These are phyloP conservation scores for Yarrowia sp. DNA, from an alignment of 805 yeast genomes.

Conservation along the genomic window DNA sequence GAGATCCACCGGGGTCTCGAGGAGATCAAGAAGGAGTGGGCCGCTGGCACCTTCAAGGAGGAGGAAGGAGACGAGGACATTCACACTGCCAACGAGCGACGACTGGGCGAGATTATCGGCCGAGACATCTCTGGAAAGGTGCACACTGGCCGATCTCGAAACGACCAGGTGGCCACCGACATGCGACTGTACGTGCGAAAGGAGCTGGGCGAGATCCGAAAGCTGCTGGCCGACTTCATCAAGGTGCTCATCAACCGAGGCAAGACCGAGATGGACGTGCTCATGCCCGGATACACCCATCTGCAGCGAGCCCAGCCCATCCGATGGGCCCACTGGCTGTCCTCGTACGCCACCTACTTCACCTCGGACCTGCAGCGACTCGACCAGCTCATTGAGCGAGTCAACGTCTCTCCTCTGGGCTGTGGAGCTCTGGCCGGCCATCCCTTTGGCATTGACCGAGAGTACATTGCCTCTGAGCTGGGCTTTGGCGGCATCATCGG, in stretches of 20 bases:
- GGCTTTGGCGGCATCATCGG: conserved; percentile 90
- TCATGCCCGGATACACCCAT: conserved; percentile 99
- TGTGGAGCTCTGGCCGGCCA: conserved; percentile 99
- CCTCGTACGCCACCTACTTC: conserved; percentile 93
- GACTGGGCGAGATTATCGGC: conserved; percentile 96
- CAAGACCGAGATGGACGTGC: conserved; percentile 80
- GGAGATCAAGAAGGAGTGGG: conserved; percentile 82
- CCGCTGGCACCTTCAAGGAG: conserved; percentile 66
- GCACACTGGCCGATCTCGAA: conserved; percentile 98
- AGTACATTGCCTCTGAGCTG: conserved; percentile 77
- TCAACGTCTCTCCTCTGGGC: conserved; percentile 91
- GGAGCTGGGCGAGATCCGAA: conserved; percentile 64
- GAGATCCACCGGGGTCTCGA: conserved; percentile 87
- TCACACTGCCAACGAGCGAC: conserved; percentile 98
- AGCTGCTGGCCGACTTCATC: conserved; percentile 67
- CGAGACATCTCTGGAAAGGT: conserved; percentile 94
- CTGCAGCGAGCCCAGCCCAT: conserved; percentile 99
- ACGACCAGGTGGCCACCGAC: conserved; percentile 99
- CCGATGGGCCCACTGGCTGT: conserved; percentile 98
- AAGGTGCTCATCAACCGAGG: conserved; percentile 76
- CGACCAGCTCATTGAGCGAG: conserved; percentile 77
- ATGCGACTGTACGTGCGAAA: conserved; percentile 94
- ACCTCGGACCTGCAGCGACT: conserved; percentile 88
- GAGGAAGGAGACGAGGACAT: conserved; percentile 95
- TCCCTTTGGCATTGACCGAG: conserved; percentile 98